phyloP scores from a whole-genome alignment of 768 basidiomycete genomes.

The Cantharellus cinnabarinus region DNA sequence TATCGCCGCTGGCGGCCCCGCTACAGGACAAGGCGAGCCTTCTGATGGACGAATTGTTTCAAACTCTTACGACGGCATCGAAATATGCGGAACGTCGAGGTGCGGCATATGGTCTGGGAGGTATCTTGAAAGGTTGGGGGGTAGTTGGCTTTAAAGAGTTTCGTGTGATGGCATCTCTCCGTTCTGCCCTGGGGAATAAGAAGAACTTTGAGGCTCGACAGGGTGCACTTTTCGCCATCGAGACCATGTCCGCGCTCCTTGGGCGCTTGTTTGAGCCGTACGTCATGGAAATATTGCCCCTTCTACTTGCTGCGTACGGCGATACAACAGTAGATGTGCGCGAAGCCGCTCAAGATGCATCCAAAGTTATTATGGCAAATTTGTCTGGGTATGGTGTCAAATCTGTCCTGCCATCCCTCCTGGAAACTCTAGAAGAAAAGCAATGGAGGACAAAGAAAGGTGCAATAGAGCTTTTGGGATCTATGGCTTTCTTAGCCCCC shows the following conservation, averaged over 20 bases:
- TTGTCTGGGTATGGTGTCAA: slow-evolving; percentile 93
- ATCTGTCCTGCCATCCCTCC: slow-evolving; percentile 71
- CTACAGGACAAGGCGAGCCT: slow-evolving; percentile 37
- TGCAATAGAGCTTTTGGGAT: slow-evolving; percentile 86
- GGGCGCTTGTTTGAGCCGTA: slow-evolving; percentile 90
- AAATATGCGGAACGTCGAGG: slow-evolving; percentile 94
- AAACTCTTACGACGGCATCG: slow-evolving; percentile 50
- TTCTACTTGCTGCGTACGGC: slow-evolving; percentile 69
- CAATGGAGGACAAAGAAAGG: slow-evolving; percentile 70
- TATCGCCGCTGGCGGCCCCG: slow-evolving; percentile 63
- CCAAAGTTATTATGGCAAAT: slow-evolving; percentile 85
- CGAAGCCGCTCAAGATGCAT: slow-evolving; percentile 81
- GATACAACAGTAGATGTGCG: slow-evolving; percentile 74
- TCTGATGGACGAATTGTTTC: slow-evolving; percentile 59
- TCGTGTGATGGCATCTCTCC: slow-evolving; percentile 51
- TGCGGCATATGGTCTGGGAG: slow-evolving; percentile 89
- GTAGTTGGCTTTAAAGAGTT: slow-evolving; percentile 71
- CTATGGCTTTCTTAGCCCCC: slow-evolving; percentile 98
- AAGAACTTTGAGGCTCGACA: slow-evolving; percentile 72
- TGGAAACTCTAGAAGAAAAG: slow-evolving; percentile 87
- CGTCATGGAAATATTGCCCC: slow-evolving; percentile 61
- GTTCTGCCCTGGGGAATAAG: slow-evolving; percentile 69
- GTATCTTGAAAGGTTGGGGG: slow-evolving; percentile 80
- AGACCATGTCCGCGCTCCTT: slow-evolving; percentile 70
- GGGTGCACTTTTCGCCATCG: slow-evolving; percentile 87